phyloP scores from a whole-genome alignment of 495 filamentous ascomycete species.

The Penicillium paxilli region DNA sequence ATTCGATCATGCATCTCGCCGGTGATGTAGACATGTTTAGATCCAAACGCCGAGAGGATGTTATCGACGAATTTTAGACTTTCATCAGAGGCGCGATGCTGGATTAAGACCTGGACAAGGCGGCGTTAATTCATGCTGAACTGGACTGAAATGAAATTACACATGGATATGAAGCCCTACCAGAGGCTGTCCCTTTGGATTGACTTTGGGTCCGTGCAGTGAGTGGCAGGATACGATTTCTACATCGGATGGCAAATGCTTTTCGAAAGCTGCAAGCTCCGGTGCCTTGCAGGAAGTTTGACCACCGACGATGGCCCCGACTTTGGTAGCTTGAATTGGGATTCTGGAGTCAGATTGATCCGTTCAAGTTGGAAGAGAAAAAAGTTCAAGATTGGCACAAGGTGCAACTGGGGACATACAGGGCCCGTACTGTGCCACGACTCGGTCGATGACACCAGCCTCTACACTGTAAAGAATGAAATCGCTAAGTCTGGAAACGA shows the following conservation, averaged over 20 bases:
- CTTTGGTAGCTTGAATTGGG: conserved; percentile 73
- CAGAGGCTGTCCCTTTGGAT: conserved; percentile 82
- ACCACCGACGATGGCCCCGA: conserved; percentile 90
- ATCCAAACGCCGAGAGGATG: conserved; percentile 78
- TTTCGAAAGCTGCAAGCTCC: conserved; percentile 91
- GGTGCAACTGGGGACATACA: conserved; percentile 60
- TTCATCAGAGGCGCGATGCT: conserved; percentile 79
- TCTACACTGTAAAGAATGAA: conserved; percentile 98
- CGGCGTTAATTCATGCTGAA: conserved; percentile 15
- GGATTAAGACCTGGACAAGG: conserved; percentile 69
- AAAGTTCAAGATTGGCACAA: conserved; percentile 12
- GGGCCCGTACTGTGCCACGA: conserved; percentile 84
- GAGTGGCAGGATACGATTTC: conserved; percentile 97
- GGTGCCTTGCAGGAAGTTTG: conserved; percentile 99
- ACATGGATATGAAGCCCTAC: conserved; percentile 42
- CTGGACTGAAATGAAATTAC: conserved; percentile 1
- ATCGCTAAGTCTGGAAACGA: conserved; percentile 91
- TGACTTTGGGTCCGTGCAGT: conserved; percentile 88
- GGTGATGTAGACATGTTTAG: conserved; percentile 80
- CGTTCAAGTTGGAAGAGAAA: not conserved
- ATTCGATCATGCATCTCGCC: conserved; percentile 91
- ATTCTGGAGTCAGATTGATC: conserved; percentile 29
- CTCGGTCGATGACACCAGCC: conserved; percentile 80
- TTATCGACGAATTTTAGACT: conserved; percentile 75
- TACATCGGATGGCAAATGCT: conserved; percentile 82